Conservation (phyloP, 2,329 filamentous ascomycete species). For the Aspergillus eucalypticola region DNA sequence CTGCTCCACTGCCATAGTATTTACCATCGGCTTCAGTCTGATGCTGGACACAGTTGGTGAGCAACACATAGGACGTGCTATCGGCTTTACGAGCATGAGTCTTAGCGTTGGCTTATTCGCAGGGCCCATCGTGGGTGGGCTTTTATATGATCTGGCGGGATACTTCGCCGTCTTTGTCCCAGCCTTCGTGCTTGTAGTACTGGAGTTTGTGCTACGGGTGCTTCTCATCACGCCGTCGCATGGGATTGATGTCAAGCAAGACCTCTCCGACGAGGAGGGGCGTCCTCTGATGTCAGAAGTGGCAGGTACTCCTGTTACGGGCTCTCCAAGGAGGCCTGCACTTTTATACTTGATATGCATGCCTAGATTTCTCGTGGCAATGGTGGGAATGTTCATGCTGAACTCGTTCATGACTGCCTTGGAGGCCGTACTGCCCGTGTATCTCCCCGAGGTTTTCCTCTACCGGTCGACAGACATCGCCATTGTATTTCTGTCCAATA, state of each 20-base stretch:
- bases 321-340: background rate
- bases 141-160: background rate
- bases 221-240: background rate
- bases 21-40: constrained; percentile 68
- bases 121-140: constrained; percentile 65
- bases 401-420: background rate
- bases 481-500: background rate
- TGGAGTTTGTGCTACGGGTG: background rate
- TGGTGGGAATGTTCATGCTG: background rate
- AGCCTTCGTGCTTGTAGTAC: background rate
- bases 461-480: background rate
- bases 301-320: background rate
- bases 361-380: background rate
- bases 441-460: background rate
- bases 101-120: constrained; percentile 65
- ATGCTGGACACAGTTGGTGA: constrained; percentile 54
- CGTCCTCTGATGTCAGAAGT: background rate
- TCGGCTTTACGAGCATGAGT: constrained; percentile 59
- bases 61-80: constrained; percentile 11
- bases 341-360: background rate
- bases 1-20: constrained; percentile 68
- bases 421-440: background rate
- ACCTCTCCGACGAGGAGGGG: background rate
- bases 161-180: background rate
- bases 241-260: background rate